A percentile compares a stretch with the other conserved stretches of the same genome.
These are phyloP conservation scores for Kodamaea jinghongensis DNA, from an alignment of 805 yeast species.

Conservation along the genomic window DNA sequence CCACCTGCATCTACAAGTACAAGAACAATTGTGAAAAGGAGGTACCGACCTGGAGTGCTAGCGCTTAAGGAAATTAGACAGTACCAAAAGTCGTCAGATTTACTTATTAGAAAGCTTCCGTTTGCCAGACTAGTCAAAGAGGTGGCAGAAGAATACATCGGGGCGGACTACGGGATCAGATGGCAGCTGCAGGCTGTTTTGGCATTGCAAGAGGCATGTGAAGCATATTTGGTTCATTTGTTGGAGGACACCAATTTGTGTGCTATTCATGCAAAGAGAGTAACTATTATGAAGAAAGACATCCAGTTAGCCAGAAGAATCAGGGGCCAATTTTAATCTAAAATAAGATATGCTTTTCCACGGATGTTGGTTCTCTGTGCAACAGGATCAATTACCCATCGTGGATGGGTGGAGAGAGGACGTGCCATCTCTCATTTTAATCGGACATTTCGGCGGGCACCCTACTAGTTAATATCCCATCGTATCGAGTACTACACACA, in stretches of 20 bases:
- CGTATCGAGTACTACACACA: too few species aligned
- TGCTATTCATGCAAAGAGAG: conserved; percentile 78
- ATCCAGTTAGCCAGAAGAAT: conserved; percentile 77
- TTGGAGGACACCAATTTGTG: conserved; percentile 75
- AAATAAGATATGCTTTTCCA: too few species aligned
- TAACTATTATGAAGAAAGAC: conserved; percentile 84
- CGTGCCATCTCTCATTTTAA: too few species aligned
- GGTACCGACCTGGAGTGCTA: conserved; percentile 60
- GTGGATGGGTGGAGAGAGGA: too few species aligned
- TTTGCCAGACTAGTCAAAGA: conserved; percentile 76
- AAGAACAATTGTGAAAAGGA: conserved; percentile 29
- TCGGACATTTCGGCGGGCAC: too few species aligned
- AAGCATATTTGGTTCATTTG: conserved; percentile 69
- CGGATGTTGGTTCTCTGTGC: too few species aligned
- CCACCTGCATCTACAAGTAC: conserved; percentile 32
- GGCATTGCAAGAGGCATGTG: conserved; percentile 80
- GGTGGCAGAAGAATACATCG: conserved; percentile 59
- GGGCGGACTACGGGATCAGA: conserved; percentile 54
- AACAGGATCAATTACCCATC: too few species aligned
- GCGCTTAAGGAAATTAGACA: conserved; percentile 68
- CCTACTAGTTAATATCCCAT: too few species aligned
- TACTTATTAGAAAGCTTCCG: conserved; percentile 68
- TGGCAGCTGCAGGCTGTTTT: conserved; percentile 80
- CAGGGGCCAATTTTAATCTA: conserved; percentile 51
- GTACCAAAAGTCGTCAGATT: conserved; percentile 66